Evolutionary conservation across 441 rosid species (phyloP), one percentile per base, ranked within the genome.

Genomic region (Brassica balearica): DNA sequence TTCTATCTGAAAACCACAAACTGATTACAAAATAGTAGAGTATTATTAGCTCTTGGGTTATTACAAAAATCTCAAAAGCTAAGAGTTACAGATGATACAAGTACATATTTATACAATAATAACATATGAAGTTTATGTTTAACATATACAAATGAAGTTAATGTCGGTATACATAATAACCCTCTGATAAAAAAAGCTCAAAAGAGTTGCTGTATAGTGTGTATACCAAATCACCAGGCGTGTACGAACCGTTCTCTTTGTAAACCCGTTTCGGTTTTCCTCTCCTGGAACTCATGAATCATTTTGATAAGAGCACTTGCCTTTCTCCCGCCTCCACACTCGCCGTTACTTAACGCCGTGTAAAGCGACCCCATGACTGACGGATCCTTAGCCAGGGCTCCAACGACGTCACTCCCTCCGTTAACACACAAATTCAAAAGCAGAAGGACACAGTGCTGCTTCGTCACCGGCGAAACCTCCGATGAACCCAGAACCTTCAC

Each of bases 331-430:
- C 89, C 86, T 46, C 91, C 85, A 65, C 90, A 76, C 2, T 89
- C 86, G 77, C 98, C 97, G 82, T 89, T 89, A 32, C 85, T 77
- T 65, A 90, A 82, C 75, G 61, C 77, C 77, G 94, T 87, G 82
- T 92, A 92, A 73, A 92, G 85, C 2, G 94, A 86, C 66, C 75
- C 86, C 90, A 89, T 91, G 0, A 92, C 80, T 29, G 92, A 79
- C 74, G 88, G 83, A 79, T 77, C 84, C 81, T 86, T 88, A 55
- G 73, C 88, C 73, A 91, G 72, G 12, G 65, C 62, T 53, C 82
- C 82, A 10, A 91, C 86, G 77, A 84, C 95, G 80, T 87, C 87
- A 29, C 64, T 60, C 9, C 94, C 97, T 8, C 94, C 94, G 82
- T 87, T 91, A 73, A 80, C 48, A 82, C 94, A 88, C 48, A 92